phyloP scores from a whole-genome alignment of 805 yeast genomes.

The Tetrapisispora iriomotensis region DNA sequence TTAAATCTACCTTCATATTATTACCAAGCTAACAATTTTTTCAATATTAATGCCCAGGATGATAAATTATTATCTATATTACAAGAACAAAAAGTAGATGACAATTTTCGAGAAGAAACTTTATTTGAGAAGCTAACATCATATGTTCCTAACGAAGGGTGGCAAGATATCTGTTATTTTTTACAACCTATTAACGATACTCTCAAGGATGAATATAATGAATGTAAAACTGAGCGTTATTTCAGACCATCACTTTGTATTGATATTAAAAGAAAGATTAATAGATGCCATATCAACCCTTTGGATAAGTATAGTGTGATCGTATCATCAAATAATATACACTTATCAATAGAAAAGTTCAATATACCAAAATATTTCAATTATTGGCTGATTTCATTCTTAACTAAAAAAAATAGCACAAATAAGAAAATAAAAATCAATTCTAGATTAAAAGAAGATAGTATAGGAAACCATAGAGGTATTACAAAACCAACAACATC shows the following conservation, averaged over 20 bases:
- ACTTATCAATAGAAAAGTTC: slow-evolving; percentile 1
- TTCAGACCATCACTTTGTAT: slow-evolving; percentile 17
- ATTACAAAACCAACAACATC: background rate
- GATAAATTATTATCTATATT: slow-evolving; percentile 5
- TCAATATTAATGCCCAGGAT: slow-evolving; percentile 6
- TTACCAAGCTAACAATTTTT: background rate
- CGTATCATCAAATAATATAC: slow-evolving; percentile 55
- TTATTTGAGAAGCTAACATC: background rate
- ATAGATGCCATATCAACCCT: slow-evolving; percentile 21
- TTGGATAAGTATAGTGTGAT: slow-evolving; percentile 40
- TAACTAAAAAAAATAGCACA: background rate
- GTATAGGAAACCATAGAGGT: background rate
- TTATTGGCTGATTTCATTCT: background rate
- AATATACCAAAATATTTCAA: slow-evolving; percentile 2
- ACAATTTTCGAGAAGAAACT: background rate
- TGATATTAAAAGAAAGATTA: slow-evolving; percentile 12
- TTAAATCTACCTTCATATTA: slow-evolving; percentile 22
- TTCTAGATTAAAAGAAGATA: background rate
- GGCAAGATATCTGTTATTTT: slow-evolving; percentile 3
- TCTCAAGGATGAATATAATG: background rate
- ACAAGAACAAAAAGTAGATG: no score
- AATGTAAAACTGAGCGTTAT: slow-evolving; percentile 1
- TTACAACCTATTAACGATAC: background rate
- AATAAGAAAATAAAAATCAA: background rate
- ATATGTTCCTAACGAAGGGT: background rate